phyloP scores from a whole-genome alignment of 2,329 filamentous ascomycete genomes.

The Exophiala dermatitidis region DNA sequence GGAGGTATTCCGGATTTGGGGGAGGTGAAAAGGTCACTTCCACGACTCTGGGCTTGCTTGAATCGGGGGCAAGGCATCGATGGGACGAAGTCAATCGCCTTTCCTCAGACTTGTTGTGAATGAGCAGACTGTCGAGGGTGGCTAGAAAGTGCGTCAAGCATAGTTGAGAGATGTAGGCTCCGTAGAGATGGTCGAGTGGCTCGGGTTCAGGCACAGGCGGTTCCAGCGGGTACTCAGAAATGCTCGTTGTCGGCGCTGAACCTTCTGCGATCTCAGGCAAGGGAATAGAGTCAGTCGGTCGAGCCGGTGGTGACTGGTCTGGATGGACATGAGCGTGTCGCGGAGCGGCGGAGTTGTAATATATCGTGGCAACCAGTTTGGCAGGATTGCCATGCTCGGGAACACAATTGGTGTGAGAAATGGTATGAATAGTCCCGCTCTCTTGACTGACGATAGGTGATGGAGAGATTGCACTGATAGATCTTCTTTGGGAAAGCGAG shows the following conservation, averaged over 20 bases:
- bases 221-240: constrained; percentile 49
- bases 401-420: constrained; percentile 39
- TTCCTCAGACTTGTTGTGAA: constrained; percentile 36
- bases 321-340: constrained; percentile 43
- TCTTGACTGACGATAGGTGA: constrained; percentile 34
- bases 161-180: constrained; percentile 48
- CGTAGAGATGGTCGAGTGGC: constrained; percentile 50
- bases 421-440: constrained; percentile 41
- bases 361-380: constrained; percentile 43
- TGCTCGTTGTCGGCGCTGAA: constrained; percentile 45
- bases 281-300: constrained; percentile 35
- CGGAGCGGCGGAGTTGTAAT: constrained; percentile 41
- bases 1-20: constrained; percentile 42
- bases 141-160: constrained; percentile 52
- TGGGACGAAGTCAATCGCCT: constrained; percentile 41
- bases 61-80: constrained; percentile 40
- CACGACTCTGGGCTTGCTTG: constrained; percentile 42
- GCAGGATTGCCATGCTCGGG: constrained; percentile 36
- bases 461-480: constrained; percentile 24
- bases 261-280: constrained; percentile 39
- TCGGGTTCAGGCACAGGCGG: constrained; percentile 49
- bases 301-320: constrained; percentile 37
- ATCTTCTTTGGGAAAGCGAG: constrained; percentile 24
- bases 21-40: constrained; percentile 48
- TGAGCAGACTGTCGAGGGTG: constrained; percentile 41